Evolutionary conservation across 495 filamentous ascomycete genomes (phyloP), one percentile per base, ranked within the genome.

Genomic region (Penicillium parvum): DNA sequence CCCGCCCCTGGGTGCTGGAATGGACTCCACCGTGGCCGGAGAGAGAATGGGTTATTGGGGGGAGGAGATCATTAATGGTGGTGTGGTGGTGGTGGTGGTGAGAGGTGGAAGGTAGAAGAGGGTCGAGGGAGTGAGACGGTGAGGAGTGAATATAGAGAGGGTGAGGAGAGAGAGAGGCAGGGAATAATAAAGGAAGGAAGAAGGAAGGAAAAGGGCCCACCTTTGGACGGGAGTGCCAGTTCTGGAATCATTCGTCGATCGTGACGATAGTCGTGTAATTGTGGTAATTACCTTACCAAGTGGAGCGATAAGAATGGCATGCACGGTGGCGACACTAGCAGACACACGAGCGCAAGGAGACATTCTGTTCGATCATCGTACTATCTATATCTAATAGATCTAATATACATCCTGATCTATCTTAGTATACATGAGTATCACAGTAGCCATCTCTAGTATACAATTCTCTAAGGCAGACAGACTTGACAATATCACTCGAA

Each of bases 221-320:
- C 29, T 45, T 37, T 36, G 4, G 12, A 30, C 42, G 23, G 21
- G 9, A 18, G 25, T 19, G 23, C n/a, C n/a, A n/a, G 40, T 55
- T 55, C 51, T 43, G 38, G 51, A 55, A 55, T 55, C 32, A 55
- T 50, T 50, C 51, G 45, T 41, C 45, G 45, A 53, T 53, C 40
- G 17, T 8, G 17, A 44, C 32, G 35, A 46, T n/a, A n/a, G n/a
- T n/a, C 44, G 35, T 33, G 37, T 36, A 33, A 12, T 34, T 12
- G 11, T 18, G 14, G 32, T 17, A 35, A 12, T 27, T 7, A 19
- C 29, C 19, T 22, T n/a, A n/a, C 9, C 11, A 15, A 15, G 15
- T 5, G 19, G 29, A 27, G 32, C 15, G 26, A 21, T 40, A 14
- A 16, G 14, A 18, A 16, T 40, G 37, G 29, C 17, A n/a, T 26